Evolutionary conservation across 768 basidiomycete species (phyloP).

Genomic region (Tricholomella constricta): DNA sequence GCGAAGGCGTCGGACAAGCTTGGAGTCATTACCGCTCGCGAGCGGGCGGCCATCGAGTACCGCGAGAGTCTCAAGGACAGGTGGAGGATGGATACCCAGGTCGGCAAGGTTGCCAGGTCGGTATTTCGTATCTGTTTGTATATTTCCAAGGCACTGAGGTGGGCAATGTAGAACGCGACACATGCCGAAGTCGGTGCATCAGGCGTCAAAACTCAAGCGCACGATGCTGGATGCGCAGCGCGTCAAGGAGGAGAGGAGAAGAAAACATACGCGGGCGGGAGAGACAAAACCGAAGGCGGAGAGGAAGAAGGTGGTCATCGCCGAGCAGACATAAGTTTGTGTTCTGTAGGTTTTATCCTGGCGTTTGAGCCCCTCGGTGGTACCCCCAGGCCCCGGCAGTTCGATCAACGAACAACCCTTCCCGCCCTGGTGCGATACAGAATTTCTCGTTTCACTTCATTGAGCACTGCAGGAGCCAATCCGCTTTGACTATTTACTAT

Average conservation of each 20-base stretch:
- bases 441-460: too few species aligned
- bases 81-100: constrained; percentile 85
- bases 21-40: constrained; percentile 86
- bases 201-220: constrained; percentile 82
- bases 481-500: too few species aligned
- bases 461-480: too few species aligned
- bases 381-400: too few species aligned
- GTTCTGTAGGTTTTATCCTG: background rate
- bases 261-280: constrained; percentile 87
- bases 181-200: constrained; percentile 89
- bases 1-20: constrained; percentile 90
- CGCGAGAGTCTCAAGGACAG: constrained; percentile 82
- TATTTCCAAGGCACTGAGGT: constrained; percentile 5
- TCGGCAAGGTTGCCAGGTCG: constrained; percentile 80
- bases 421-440: too few species aligned
- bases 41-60: constrained; percentile 92
- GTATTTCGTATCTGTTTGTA: constrained; percentile 24
- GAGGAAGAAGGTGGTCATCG: constrained; percentile 83
- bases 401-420: too few species aligned
- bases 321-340: constrained; percentile 65
- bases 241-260: constrained; percentile 91
- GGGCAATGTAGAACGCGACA: constrained; percentile 61
- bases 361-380: too few species aligned
- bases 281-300: constrained; percentile 88
- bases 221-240: constrained; percentile 90